Percentiles rank a stretch among this genome's conserved stretches.
Evolutionary conservation across 257 asterid species (phyloP).

Genomic region (Solanum pimpinellifolium): DNA sequence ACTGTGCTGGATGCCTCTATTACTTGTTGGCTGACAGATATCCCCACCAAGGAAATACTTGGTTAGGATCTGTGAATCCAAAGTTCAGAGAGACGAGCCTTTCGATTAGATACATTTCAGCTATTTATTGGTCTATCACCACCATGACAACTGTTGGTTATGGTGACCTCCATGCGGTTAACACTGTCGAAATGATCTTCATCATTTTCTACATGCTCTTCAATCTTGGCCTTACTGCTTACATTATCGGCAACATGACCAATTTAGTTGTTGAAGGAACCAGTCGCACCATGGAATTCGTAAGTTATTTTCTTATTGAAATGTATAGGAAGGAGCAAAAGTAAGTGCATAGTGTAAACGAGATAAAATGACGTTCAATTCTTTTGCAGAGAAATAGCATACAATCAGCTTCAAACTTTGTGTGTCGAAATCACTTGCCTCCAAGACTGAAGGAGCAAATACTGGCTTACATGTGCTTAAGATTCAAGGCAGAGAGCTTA

Average conservation of each 20-base stretch:
- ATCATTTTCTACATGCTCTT: conserved; percentile 68
- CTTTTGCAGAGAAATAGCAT: conserved; percentile 59
- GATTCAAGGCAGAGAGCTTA: conserved; percentile 82
- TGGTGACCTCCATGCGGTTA: conserved; percentile 86
- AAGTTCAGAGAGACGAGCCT: conserved; percentile 56
- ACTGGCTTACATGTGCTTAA: conserved; percentile 74
- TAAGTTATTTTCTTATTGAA: conserved; percentile 14
- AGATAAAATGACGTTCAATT: not conserved
- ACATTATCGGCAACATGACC: conserved; percentile 96
- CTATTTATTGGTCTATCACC: conserved; percentile 81
- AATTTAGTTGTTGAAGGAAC: conserved; percentile 94
- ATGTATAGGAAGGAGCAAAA: not conserved
- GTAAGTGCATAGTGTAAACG: not conserved
- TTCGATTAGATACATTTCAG: conserved; percentile 46
- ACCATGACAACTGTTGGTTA: conserved; percentile 96
- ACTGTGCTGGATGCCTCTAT: conserved; percentile 82
- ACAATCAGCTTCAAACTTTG: conserved; percentile 80
- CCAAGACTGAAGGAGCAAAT: conserved; percentile 73
- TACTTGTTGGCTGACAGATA: conserved; percentile 61
- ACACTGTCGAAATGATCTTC: conserved; percentile 72
- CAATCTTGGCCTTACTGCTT: conserved; percentile 79
- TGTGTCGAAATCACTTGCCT: conserved; percentile 61
- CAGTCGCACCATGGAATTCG: conserved; percentile 88
- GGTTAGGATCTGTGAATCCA: conserved; percentile 46
- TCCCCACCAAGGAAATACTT: conserved; percentile 64